These are phyloP conservation scores for Colletotrichum destructivum DNA, from an alignment of 2,329 filamentous ascomycete genomes.

Conservation along the genomic window DNA sequence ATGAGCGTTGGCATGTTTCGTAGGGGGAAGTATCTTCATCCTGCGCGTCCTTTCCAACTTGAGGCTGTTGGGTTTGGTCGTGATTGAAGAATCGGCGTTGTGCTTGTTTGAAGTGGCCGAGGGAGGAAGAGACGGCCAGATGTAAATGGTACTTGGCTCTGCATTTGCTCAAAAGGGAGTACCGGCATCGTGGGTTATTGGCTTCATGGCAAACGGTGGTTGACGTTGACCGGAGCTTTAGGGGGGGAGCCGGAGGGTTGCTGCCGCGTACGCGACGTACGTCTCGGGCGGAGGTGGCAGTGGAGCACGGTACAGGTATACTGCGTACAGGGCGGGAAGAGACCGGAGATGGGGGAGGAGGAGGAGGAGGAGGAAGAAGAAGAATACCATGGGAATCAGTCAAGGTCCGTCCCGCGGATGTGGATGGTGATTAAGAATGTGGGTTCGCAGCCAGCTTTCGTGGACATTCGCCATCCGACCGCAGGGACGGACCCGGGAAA, in stretches of 20 bases:
- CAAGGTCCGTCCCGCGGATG: background rate
- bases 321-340: background rate
- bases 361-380: background rate
- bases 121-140: background rate
- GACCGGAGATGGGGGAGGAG: background rate
- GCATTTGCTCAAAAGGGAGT: background rate
- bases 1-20: slow-evolving; percentile 27
- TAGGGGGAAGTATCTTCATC: slow-evolving; percentile 1
- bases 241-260: slow-evolving; percentile 9
- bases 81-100: background rate
- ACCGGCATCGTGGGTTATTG: background rate
- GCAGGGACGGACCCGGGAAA: slow-evolving; percentile 20
- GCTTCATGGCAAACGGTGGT: background rate
- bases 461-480: slow-evolving; percentile 11
- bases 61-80: background rate
- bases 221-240: slow-evolving; percentile 7
- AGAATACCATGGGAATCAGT: slow-evolving; percentile 10
- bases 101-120: background rate
- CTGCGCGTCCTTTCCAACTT: slow-evolving; percentile 5
- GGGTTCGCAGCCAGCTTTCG: background rate
- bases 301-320: too few species aligned
- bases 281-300: slow-evolving; percentile 3
- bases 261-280: slow-evolving; percentile 31
- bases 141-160: background rate
- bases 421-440: slow-evolving; percentile 18